These are phyloP conservation scores for Chrysanthemum makinoi DNA, from an alignment of 129 eudicot species.

Conservation along the genomic window DNA sequence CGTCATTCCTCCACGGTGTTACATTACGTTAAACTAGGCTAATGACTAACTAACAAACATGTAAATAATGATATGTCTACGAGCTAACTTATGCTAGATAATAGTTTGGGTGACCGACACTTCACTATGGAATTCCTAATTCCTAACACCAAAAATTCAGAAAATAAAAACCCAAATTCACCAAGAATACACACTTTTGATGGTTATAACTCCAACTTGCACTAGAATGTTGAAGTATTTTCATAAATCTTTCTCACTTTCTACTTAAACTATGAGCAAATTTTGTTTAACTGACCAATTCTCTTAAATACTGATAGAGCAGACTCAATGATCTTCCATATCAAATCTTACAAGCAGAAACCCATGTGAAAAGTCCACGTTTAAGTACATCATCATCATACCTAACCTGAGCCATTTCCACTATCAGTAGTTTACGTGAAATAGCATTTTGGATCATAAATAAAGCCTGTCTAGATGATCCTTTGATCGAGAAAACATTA, in stretches of 20 bases:
- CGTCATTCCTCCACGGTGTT: too few relatives aligned
- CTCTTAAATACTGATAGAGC: constrained; percentile 41
- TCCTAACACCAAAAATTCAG: too few relatives aligned
- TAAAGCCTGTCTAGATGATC: constrained; percentile 58
- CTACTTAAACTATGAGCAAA: not conserved
- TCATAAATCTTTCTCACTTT: constrained; percentile 8
- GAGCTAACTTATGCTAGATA: too few relatives aligned
- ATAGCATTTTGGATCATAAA: constrained; percentile 54
- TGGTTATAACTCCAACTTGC: constrained; percentile 30
- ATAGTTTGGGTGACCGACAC: too few relatives aligned
- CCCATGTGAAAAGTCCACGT: constrained; percentile 18
- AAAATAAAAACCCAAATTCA: too few relatives aligned
- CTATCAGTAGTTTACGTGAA: constrained; percentile 63
- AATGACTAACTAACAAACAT: too few relatives aligned
- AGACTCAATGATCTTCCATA: constrained; percentile 36
- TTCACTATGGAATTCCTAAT: too few relatives aligned
- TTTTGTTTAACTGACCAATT: constrained; percentile 13
- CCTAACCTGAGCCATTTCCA: constrained; percentile 42
- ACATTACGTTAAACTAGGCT: too few relatives aligned
- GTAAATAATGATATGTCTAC: too few relatives aligned
- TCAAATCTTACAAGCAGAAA: constrained; percentile 35
- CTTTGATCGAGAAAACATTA: constrained; percentile 30
- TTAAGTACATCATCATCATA: constrained; percentile 33
- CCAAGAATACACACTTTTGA: too few relatives aligned
- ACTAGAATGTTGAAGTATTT: constrained; percentile 39